phyloP scores from a whole-genome alignment of 495 filamentous ascomycete genomes.

The Aspergillus conjunctus region DNA sequence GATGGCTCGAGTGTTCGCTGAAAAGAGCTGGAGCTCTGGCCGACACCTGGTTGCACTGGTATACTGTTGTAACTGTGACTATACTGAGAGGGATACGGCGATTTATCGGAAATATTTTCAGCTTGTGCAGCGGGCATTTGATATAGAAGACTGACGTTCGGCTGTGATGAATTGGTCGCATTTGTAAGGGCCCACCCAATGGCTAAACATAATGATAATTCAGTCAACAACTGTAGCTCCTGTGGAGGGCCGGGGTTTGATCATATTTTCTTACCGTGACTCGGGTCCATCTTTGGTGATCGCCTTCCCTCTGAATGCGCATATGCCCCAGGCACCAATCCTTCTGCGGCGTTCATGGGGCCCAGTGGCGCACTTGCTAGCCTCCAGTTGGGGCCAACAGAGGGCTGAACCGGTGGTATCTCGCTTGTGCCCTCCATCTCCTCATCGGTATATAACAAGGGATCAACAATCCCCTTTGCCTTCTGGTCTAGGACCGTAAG shows the following conservation, averaged over 20 bases:
- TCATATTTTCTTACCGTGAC: conserved; percentile 49
- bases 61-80: conserved; percentile 38
- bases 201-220: conserved; percentile 49
- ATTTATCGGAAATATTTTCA: conserved; percentile 25
- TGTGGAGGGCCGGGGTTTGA: conserved; percentile 18
- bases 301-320: conserved; percentile 36
- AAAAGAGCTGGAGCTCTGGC: conserved; percentile 27
- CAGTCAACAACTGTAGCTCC: conserved; percentile 14
- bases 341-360: conserved; percentile 28
- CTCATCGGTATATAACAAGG: conserved; percentile 73
- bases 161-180: conserved; percentile 78
- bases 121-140: conserved; percentile 49
- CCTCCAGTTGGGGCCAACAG: conserved; percentile 49
- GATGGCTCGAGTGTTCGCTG: conserved; percentile 26
- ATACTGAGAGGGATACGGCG: conserved; percentile 37
- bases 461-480: conserved; percentile 80
- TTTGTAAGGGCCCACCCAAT: conserved; percentile 80
- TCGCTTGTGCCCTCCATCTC: conserved; percentile 69
- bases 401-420: conserved; percentile 38
- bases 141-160: conserved; percentile 74
- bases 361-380: conserved; percentile 32
- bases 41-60: conserved; percentile 27
- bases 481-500: conserved; percentile 84
- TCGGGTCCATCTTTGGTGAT: conserved; percentile 51
- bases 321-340: conserved; percentile 29